These are phyloP conservation scores for Microbotryum silenes-acaulis DNA, from an alignment of 1,284 basidiomycete genomes.

Conservation along the genomic window DNA sequence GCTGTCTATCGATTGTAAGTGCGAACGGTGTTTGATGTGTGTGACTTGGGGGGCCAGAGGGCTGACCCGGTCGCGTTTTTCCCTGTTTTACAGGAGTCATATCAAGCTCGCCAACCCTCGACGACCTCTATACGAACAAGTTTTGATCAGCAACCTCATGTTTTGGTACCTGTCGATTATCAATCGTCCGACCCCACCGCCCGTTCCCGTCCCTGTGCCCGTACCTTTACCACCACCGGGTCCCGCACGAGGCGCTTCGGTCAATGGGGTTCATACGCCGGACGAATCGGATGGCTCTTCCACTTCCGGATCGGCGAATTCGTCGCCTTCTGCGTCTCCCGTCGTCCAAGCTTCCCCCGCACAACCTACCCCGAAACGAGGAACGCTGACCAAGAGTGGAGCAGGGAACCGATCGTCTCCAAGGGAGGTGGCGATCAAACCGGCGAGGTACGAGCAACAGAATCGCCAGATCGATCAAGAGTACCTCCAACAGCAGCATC, in stretches of 20 bases:
- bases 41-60: too few relatives aligned
- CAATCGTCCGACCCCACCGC: slow-evolving; percentile 46
- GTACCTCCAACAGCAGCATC: slow-evolving; percentile 31
- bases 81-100: slow-evolving; percentile 46
- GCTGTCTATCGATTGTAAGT: slow-evolving; percentile 85
- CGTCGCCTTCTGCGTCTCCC: too few relatives aligned
- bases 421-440: slow-evolving; percentile 76
- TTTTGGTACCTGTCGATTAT: slow-evolving; percentile 99
- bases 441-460: slow-evolving; percentile 87
- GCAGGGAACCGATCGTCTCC: slow-evolving; percentile 44
- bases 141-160: slow-evolving; percentile 85
- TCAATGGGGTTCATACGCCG: slow-evolving; percentile 33
- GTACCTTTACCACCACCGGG: slow-evolving; percentile 27
- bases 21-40: background rate
- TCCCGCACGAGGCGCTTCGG: slow-evolving; percentile 35
- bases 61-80: too few relatives aligned
- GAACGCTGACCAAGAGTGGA: slow-evolving; percentile 26
- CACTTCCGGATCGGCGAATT: too few relatives aligned
- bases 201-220: slow-evolving; percentile 19
- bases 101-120: slow-evolving; percentile 98
- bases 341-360: background rate
- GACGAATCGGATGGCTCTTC: too few relatives aligned
- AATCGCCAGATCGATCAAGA: slow-evolving; percentile 85
- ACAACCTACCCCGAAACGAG: slow-evolving; percentile 41
- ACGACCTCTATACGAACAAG: slow-evolving; percentile 93